These are phyloP conservation scores for Nicotiana attenuata DNA, from an alignment of 257 asterid species.

Conservation along the genomic window DNA sequence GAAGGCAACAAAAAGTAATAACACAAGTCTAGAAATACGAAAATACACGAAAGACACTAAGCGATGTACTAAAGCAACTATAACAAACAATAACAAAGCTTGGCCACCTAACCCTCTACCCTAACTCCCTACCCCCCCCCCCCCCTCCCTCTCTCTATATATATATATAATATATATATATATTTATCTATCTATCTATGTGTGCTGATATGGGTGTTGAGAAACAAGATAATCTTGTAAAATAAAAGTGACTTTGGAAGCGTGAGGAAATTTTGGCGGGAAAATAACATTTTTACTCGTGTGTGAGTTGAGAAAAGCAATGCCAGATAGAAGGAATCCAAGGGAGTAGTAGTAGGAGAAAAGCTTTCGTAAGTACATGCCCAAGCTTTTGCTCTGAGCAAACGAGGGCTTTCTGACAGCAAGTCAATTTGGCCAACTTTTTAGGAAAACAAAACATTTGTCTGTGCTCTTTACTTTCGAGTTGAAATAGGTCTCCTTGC, in stretches of 20 bases:
- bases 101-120: too few species aligned
- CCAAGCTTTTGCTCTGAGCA: not conserved
- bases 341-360: not conserved
- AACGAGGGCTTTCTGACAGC: slow-evolving; percentile 2
- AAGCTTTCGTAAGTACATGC: not conserved
- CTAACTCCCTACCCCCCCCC: too few species aligned
- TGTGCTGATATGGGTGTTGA: not conserved
- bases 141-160: not conserved
- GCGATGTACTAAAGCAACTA: too few species aligned
- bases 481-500: slow-evolving; percentile 1
- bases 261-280: slow-evolving; percentile 31
- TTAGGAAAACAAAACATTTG: not conserved
- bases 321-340: not conserved
- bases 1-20: too few species aligned
- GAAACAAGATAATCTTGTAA: not conserved
- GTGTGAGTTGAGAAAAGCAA: not conserved
- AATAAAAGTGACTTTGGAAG: not conserved
- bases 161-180: too few species aligned
- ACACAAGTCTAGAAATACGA: too few species aligned
- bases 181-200: too few species aligned
- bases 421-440: not conserved
- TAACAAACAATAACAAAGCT: too few species aligned
- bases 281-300: slow-evolving; percentile 8
- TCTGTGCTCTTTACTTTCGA: not conserved
- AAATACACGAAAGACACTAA: too few species aligned